phyloP scores from a whole-genome alignment of 305 asterid species.

The Plantago rigida region DNA sequence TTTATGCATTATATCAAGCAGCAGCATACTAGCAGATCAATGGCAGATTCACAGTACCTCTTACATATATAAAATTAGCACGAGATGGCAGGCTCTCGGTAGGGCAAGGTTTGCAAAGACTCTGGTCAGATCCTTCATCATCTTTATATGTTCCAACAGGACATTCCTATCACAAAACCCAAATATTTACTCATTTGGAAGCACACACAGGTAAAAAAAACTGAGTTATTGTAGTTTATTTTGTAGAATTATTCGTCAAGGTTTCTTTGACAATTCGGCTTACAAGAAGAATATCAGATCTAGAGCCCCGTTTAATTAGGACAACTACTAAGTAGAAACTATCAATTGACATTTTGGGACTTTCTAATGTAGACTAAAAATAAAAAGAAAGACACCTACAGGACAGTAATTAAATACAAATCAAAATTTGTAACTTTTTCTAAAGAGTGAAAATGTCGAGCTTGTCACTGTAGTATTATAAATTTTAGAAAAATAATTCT shows the following conservation, averaged over 20 bases:
- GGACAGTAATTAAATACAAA: constrained; percentile 16
- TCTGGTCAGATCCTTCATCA: constrained; percentile 72
- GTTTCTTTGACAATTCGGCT: neutral
- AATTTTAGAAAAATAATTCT: neutral
- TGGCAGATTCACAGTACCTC: constrained; percentile 48
- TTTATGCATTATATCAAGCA: constrained; percentile 9
- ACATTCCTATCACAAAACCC: constrained; percentile 57
- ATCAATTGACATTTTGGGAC: constrained; percentile 17
- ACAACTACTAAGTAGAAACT: constrained; percentile 11
- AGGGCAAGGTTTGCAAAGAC: constrained; percentile 70
- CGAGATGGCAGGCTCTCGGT: constrained; percentile 70
- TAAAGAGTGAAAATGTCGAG: too few species aligned
- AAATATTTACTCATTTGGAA: constrained; percentile 18
- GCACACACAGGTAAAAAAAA: constrained; percentile 8
- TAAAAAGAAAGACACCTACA: constrained; percentile 17
- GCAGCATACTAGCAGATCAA: constrained; percentile 11
- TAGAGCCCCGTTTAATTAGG: too few species aligned
- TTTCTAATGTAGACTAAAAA: constrained; percentile 19
- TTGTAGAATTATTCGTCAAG: constrained; percentile 15
- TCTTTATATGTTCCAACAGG: constrained; percentile 80
- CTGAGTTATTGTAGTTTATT: neutral
- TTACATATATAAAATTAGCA: constrained; percentile 67
- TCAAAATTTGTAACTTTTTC: constrained; percentile 9
- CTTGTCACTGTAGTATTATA: constrained; percentile 4
- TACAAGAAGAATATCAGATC: constrained; percentile 15